phyloP scores from a whole-genome alignment of 257 asterid species.

The Linderniella brevidens region DNA sequence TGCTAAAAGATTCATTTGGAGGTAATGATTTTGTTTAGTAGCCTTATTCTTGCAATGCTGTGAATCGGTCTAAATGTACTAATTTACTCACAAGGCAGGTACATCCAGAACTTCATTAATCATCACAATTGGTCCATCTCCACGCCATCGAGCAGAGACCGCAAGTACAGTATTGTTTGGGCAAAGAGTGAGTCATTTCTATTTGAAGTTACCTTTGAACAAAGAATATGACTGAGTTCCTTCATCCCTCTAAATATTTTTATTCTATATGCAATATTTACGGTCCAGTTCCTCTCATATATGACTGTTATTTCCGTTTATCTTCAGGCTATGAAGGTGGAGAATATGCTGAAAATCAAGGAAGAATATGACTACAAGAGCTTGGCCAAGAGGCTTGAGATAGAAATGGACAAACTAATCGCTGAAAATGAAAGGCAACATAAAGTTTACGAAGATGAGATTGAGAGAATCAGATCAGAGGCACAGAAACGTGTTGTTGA shows the following conservation, averaged over 20 bases:
- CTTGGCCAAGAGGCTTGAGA: constrained; percentile 69
- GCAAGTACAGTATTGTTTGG: constrained; percentile 93
- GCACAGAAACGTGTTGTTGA: constrained; percentile 68
- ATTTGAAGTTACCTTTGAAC: constrained; percentile 1
- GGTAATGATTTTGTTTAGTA: constrained; percentile 31
- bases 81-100: constrained; percentile 37
- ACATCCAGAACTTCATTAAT: constrained; percentile 91
- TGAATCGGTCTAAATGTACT: constrained; percentile 11
- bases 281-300: too few species aligned
- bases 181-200: constrained; percentile 64
- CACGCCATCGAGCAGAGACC: constrained; percentile 98
- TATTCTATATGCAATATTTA: too few species aligned
- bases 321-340: constrained; percentile 96
- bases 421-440: constrained; percentile 87
- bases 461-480: constrained; percentile 72
- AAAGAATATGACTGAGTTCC: neutral
- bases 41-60: constrained; percentile 4
- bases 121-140: constrained; percentile 93
- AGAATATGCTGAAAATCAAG: constrained; percentile 96
- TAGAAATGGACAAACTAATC: constrained; percentile 76
- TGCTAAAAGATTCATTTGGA: constrained; percentile 98
- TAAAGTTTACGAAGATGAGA: constrained; percentile 66
- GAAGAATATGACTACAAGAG: constrained; percentile 97
- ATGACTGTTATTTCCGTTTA: neutral
- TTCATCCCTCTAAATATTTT: too few species aligned